phyloP scores from a whole-genome alignment of 2,329 filamentous ascomycete genomes.

The Colletotrichum sp. region DNA sequence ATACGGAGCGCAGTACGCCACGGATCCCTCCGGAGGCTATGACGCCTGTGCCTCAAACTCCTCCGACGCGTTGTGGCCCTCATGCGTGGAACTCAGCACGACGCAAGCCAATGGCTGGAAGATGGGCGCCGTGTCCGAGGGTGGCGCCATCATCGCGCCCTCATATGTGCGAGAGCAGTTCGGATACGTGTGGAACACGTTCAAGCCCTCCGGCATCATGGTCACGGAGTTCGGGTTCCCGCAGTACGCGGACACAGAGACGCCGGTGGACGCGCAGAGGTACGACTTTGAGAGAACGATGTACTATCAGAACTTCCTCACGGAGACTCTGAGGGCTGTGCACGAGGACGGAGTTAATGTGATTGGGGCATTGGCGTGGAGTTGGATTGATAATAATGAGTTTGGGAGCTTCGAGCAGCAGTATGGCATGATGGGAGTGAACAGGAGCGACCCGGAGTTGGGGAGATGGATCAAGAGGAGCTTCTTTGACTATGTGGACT shows the following conservation, averaged over 20 bases:
- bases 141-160: conserved; percentile 64
- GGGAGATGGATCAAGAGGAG: conserved; percentile 60
- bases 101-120: conserved; percentile 59
- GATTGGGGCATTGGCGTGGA: conserved; percentile 60
- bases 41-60: conserved; percentile 50
- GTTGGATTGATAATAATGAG: conserved; percentile 58
- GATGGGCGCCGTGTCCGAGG: conserved; percentile 60
- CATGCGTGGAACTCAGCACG: conserved; percentile 55
- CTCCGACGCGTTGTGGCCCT: conserved; percentile 45
- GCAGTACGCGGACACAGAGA: conserved; percentile 50
- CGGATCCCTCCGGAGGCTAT: conserved; percentile 49
- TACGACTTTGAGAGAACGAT: conserved; percentile 57
- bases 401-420: conserved; percentile 60
- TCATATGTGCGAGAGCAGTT: conserved; percentile 61
- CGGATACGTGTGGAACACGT: conserved; percentile 65
- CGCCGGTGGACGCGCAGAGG: conserved; percentile 46
- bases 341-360: conserved; percentile 62
- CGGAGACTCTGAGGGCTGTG: conserved; percentile 59
- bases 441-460: conserved; percentile 49
- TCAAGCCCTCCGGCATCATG: conserved; percentile 46
- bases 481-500: conserved; percentile 63
- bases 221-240: conserved; percentile 65
- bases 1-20: conserved; percentile 56
- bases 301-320: conserved; percentile 61
- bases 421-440: conserved; percentile 63